Evolutionary conservation across 176 grass and related monocot genomes (phyloP).

Genomic region (Eragrostis curvula): DNA sequence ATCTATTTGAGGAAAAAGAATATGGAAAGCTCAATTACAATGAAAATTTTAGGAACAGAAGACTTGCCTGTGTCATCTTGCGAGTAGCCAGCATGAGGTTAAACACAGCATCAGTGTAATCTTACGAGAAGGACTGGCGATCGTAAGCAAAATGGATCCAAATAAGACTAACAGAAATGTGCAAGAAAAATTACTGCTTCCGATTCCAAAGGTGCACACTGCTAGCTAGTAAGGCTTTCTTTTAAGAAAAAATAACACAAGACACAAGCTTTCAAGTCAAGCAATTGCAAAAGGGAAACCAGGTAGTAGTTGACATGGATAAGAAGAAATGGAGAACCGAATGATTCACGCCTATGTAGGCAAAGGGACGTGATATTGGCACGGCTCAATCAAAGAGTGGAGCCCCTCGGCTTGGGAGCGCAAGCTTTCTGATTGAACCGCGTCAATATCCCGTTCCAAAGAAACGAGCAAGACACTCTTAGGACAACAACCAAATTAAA

Average conservation of each 20-base stretch:
- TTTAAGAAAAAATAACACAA: background rate
- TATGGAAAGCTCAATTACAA: background rate
- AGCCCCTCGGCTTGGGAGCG: slow-evolving; percentile 36
- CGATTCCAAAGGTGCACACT: background rate
- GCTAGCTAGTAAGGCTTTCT: background rate
- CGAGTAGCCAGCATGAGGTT: background rate
- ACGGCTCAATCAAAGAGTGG: slow-evolving; percentile 92
- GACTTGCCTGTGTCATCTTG: background rate
- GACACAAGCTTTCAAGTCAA: background rate
- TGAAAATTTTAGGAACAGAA: background rate
- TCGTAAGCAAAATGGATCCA: background rate
- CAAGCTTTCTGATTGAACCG: slow-evolving; percentile 90
- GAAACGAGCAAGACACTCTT: background rate
- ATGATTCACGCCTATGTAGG: background rate
- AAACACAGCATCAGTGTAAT: slow-evolving; percentile 1
- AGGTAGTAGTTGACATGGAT: background rate
- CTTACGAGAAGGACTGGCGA: background rate
- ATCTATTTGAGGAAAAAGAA: background rate
- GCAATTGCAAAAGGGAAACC: background rate
- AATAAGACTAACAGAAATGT: background rate
- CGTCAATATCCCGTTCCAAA: slow-evolving; percentile 60
- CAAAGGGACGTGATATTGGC: slow-evolving; percentile 82
- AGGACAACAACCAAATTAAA: too few relatives aligned
- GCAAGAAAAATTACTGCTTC: background rate
- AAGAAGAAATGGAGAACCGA: too few relatives aligned